Base-by-base conservation (phyloP, 768 basidiomycete species). In the Tremella fuciformis region DNA sequence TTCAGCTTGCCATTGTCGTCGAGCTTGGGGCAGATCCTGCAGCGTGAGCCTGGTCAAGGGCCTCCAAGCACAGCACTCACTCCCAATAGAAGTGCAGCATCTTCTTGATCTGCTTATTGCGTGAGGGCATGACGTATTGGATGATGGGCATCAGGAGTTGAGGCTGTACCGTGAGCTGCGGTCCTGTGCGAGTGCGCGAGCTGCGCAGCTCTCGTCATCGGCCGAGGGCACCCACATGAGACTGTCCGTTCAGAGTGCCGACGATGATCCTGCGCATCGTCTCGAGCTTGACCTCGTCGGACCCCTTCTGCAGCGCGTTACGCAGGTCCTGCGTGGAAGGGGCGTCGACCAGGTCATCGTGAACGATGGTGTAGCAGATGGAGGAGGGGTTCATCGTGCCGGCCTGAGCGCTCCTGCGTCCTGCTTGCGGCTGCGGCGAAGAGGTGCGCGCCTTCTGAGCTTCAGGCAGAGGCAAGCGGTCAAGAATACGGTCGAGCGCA, bases 21-120 rank as follows among this genome's bases (percentile, higher is more conserved):
- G 63, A 93, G 87, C 78, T 97, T 97, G 8, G 94, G 94, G 79
- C 93, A 98, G 19, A 98, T 67, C 88, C 80, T 98, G 46, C 18
- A 15, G 18, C 16, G 21, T 25, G 42, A 50, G 38, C 29, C n/a
- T 40, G 9, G 16, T 3, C 1, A 29, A 41, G 6, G 1, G 38
- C 18, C 29, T 34, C 26, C 16, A 8, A 3, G 3, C 41, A 26
- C 44, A 13, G 3, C 25, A 73, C 77, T 71, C 53, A 75, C 76
- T 77, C 76, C 77, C 71, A 78, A 50, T 77, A 77, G 61, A 77
- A 76, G 51, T 79, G 78, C 38, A 97, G 81, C 63, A 96, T 80
- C 80, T 98, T 99, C 85, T 99, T 98, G 74, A 98, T 84, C 59
- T 87, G 86, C 81, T 99, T 98, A 81, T 89, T 92, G 75, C 86